phyloP scores from a whole-genome alignment of 2,329 filamentous ascomycete species.

The Apiospora marii region DNA sequence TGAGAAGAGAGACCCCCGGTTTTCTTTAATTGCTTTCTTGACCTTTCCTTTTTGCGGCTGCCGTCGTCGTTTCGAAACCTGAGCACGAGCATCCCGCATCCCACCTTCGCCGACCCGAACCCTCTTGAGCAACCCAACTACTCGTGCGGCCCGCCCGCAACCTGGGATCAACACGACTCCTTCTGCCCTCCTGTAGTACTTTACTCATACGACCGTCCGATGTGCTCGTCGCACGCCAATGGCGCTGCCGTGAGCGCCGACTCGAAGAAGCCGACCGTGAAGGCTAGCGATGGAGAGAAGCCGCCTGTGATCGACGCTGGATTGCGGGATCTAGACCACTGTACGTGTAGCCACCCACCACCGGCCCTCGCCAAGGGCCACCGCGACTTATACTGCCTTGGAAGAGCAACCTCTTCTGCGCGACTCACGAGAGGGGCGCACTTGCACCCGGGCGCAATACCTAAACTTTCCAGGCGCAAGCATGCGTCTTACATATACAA shows the following conservation, averaged over 20 bases:
- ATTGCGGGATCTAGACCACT: slow-evolving; percentile 80
- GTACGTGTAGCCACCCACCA: slow-evolving; percentile 52
- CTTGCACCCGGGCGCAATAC: background rate
- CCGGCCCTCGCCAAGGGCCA: slow-evolving; percentile 25
- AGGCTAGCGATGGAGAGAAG: slow-evolving; percentile 35
- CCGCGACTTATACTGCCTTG: background rate
- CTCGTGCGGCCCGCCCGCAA: slow-evolving; percentile 14
- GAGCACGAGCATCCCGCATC: slow-evolving; percentile 17
- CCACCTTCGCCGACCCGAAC: slow-evolving; percentile 13
- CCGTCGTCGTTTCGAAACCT: slow-evolving; percentile 7
- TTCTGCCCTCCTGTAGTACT: background rate
- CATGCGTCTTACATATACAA: background rate
- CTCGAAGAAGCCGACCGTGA: background rate
- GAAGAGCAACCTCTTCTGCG: background rate
- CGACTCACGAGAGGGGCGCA: background rate
- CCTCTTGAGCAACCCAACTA: slow-evolving; percentile 7
- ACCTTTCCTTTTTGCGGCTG: background rate
- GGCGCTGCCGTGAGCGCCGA: slow-evolving; percentile 36
- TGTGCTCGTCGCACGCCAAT: slow-evolving; percentile 45
- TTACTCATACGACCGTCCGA: slow-evolving; percentile 27
- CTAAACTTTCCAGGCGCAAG: background rate
- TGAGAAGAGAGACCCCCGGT: slow-evolving; percentile 3
- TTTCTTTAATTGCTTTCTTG: background rate
- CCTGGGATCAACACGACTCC: background rate
- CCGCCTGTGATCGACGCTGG: slow-evolving; percentile 70